Evolutionary conservation across 139 green algal species (phyloP).

Genomic region (Trebouxia sp.): DNA sequence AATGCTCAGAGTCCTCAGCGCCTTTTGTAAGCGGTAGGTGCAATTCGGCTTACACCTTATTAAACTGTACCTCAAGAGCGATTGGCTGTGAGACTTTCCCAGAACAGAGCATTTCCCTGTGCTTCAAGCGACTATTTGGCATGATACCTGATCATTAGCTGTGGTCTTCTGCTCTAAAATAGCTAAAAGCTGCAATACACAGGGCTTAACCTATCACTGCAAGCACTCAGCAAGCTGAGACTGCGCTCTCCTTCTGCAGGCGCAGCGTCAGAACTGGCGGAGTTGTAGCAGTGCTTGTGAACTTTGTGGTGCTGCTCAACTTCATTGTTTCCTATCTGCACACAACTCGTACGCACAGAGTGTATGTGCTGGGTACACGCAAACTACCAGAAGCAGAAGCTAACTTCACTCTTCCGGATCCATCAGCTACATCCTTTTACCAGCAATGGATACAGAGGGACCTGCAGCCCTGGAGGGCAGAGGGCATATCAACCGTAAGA

Average conservation of each 20-base stretch:
- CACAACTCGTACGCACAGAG: not conserved
- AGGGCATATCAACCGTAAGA: conserved; percentile 34
- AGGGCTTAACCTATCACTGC: no score
- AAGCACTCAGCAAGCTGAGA: no score
- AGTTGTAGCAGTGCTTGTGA: not conserved
- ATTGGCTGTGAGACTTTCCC: no score
- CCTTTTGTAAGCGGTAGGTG: conserved; percentile 24
- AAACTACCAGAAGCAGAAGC: conserved; percentile 29
- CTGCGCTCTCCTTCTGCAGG: no score
- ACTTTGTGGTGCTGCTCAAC: conserved; percentile 5
- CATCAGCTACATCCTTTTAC: conserved; percentile 34
- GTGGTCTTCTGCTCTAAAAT: not conserved
- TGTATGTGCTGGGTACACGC: conserved; percentile 7
- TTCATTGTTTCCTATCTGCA: conserved; percentile 25
- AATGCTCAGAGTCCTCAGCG: not conserved
- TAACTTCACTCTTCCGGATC: conserved; percentile 14
- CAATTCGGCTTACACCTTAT: no score
- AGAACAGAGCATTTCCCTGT: no score
- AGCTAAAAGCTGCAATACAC: no score
- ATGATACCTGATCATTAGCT: no score
- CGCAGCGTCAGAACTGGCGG: not conserved
- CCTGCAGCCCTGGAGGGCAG: conserved; percentile 36
- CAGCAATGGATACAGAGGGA: conserved; percentile 36
- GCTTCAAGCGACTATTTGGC: no score
- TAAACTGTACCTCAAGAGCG: no score